A percentile compares a stretch with the other conserved stretches of the same genome.
phyloP scores from a whole-genome alignment of 2,329 filamentous ascomycete genomes.

The Microcyclosporella mali region DNA sequence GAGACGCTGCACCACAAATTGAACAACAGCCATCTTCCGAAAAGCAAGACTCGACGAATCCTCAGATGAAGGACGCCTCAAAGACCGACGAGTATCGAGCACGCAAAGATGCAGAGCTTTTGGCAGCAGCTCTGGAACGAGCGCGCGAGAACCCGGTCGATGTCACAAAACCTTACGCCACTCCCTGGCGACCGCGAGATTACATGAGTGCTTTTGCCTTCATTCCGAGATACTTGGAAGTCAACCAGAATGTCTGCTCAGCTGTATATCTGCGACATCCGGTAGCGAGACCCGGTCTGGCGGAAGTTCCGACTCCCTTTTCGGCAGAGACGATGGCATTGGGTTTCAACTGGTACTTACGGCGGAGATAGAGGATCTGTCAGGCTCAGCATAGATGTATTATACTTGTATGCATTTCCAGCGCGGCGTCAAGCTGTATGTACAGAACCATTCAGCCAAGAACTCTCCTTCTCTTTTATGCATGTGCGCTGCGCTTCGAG shows the following conservation, averaged over 20 bases:
- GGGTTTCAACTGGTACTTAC: conserved; percentile 91
- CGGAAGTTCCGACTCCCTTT: conserved; percentile 75
- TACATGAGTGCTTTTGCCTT: conserved; percentile 93
- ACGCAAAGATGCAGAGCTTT: conserved; percentile 52
- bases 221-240: conserved; percentile 90
- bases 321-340: conserved; percentile 63
- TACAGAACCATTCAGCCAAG: too few species aligned
- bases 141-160: conserved; percentile 73
- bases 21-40: conserved; percentile 1
- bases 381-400: too few species aligned
- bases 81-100: conserved; percentile 36
- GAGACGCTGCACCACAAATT: conserved; percentile 19
- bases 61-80: conserved; percentile 19
- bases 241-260: conserved; percentile 94
- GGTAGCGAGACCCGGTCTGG: conserved; percentile 72
- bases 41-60: conserved; percentile 10
- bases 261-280: conserved; percentile 94
- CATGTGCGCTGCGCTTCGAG: too few species aligned
- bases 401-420: too few species aligned
- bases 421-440: too few species aligned
- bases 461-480: too few species aligned
- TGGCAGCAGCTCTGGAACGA: conserved; percentile 53
- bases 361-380: conserved; percentile 56
- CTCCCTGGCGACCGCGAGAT: conserved; percentile 79
- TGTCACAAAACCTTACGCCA: conserved; percentile 72